phyloP scores from a whole-genome alignment of 345 rosid species.

The Eucalyptus sp. region DNA sequence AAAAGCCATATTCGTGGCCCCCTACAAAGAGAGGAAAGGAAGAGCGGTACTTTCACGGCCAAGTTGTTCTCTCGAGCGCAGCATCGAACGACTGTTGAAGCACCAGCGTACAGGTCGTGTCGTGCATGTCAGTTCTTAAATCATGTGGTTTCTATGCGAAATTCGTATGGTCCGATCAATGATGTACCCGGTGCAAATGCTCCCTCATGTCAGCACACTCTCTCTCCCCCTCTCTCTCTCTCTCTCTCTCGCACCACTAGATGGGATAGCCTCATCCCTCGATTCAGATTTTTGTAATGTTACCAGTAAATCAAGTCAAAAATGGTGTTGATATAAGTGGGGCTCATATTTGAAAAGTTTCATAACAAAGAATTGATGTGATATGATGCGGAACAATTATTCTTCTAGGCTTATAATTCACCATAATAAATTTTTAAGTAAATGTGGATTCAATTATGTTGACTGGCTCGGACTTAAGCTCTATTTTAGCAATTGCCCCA shows the following conservation, averaged over 20 bases:
- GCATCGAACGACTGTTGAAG: neutral
- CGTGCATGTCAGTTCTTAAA: neutral
- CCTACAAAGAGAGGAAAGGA: neutral
- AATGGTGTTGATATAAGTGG: neutral
- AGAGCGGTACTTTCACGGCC: neutral
- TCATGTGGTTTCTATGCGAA: neutral
- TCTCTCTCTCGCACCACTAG: neutral
- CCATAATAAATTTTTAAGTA: fast-evolving
- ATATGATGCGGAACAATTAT: fast-evolving
- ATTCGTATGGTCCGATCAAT: neutral
- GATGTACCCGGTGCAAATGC: neutral
- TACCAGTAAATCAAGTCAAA: neutral
- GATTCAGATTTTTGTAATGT: neutral
- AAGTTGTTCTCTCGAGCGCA: neutral
- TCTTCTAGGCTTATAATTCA: neutral
- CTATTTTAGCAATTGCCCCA: fast-evolving
- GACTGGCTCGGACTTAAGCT: fast-evolving
- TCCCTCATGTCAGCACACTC: neutral
- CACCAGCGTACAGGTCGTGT: neutral
- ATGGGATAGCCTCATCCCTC: neutral
- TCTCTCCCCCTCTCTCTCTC: no score
- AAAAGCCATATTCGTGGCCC: neutral
- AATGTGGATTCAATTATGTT: neutral
- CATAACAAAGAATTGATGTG: neutral
- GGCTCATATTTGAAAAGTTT: neutral